Evolutionary conservation across 495 filamentous ascomycete genomes (phyloP).

Genomic region (Aspergillus asperescens): DNA sequence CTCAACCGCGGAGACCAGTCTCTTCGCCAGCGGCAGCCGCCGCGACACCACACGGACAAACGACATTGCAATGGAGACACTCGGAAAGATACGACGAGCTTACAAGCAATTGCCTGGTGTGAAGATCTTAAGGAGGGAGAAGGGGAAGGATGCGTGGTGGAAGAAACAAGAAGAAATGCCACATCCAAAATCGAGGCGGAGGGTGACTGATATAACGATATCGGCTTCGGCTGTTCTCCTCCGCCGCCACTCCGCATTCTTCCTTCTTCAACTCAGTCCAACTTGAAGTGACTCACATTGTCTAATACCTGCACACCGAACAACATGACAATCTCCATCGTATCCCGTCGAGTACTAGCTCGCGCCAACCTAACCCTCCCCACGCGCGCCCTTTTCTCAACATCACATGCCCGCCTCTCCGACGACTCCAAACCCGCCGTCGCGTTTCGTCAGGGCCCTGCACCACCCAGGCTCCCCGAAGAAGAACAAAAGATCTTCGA

Average conservation of each 20-base stretch:
- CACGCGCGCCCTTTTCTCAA: constrained; percentile 29
- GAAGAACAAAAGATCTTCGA: constrained; percentile 93
- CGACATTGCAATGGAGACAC: constrained; percentile 14
- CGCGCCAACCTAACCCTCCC: constrained; percentile 22
- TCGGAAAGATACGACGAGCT: constrained; percentile 13
- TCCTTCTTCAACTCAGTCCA: neutral
- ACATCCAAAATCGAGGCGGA: constrained; percentile 1
- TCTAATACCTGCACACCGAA: neutral
- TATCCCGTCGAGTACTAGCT: constrained; percentile 18
- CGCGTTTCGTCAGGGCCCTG: constrained; percentile 48
- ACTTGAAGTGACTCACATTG: neutral
- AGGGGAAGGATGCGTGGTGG: constrained; percentile 1
- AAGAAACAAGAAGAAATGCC: constrained; percentile 7
- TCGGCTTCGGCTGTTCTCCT: constrained; percentile 22
- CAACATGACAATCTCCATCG: constrained; percentile 13
- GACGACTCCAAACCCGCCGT: constrained; percentile 31
- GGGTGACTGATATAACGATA: constrained; percentile 21
- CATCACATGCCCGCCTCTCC: constrained; percentile 24
- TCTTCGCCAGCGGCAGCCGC: constrained; percentile 34
- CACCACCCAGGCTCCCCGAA: constrained; percentile 78
- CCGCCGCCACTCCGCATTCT: constrained; percentile 15
- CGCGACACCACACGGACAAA: constrained; percentile 36
- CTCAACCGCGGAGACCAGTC: constrained; percentile 29
- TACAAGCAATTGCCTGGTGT: constrained; percentile 3
- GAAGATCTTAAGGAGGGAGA: neutral